Evolutionary conservation across 768 basidiomycete genomes (phyloP).

Genomic region (Heimioporus sp.): DNA sequence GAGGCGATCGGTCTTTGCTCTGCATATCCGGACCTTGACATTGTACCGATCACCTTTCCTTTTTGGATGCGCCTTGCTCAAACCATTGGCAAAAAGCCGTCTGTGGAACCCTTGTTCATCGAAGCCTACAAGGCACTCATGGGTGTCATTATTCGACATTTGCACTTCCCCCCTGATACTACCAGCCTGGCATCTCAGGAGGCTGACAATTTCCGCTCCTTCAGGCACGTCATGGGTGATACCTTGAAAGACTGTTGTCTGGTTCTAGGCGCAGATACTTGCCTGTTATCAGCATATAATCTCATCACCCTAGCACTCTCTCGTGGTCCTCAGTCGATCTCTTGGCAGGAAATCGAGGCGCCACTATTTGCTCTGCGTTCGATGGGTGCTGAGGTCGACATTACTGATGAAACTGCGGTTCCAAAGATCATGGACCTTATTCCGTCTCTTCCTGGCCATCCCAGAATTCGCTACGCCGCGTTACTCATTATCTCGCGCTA

Average conservation of each 20-base stretch:
- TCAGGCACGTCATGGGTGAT: slow-evolving; percentile 98
- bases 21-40: slow-evolving; percentile 89
- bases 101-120: slow-evolving; percentile 71
- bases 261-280: slow-evolving; percentile 84
- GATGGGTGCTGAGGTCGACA: slow-evolving; percentile 94
- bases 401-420: slow-evolving; percentile 78
- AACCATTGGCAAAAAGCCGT: slow-evolving; percentile 72
- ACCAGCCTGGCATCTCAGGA: slow-evolving; percentile 72
- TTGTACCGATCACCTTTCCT: slow-evolving; percentile 95
- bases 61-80: slow-evolving; percentile 99
- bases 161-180: slow-evolving; percentile 85
- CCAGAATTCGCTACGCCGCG: slow-evolving; percentile 91
- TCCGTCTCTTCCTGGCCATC: slow-evolving; percentile 85
- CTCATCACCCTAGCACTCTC: slow-evolving; percentile 74
- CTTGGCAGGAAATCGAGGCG: slow-evolving; percentile 98
- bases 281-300: slow-evolving; percentile 78
- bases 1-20: slow-evolving; percentile 94
- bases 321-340: slow-evolving; percentile 50
- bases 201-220: slow-evolving; percentile 89
- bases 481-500: slow-evolving; percentile 94
- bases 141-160: slow-evolving; percentile 81
- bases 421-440: slow-evolving; percentile 96
- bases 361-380: slow-evolving; percentile 97
- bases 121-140: slow-evolving; percentile 85
- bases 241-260: slow-evolving; percentile 98